Evolutionary conservation across 768 basidiomycete species (phyloP).

Genomic region (Thelephora ganbajun): DNA sequence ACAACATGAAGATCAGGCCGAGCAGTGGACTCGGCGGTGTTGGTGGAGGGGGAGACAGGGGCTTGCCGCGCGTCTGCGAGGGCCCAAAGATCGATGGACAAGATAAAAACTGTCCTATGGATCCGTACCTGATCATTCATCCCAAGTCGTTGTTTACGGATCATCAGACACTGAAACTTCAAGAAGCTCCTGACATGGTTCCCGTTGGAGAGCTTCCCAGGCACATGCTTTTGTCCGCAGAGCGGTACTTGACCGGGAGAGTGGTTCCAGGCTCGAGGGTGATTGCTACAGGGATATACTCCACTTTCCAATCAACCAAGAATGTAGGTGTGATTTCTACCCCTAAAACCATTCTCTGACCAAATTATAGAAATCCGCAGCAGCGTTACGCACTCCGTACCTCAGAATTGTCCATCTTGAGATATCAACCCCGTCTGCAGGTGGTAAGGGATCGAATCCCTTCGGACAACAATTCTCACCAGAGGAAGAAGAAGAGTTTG

Average conservation of each 20-base stretch:
- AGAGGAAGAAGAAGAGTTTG: constrained; percentile 96
- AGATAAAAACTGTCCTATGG: constrained; percentile 88
- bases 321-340: constrained; percentile 35
- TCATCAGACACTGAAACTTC: constrained; percentile 91
- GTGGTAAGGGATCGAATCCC: constrained; percentile 62
- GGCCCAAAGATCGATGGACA: constrained; percentile 68
- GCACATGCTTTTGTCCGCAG: constrained; percentile 86
- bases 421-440: constrained; percentile 63
- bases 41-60: constrained; percentile 75
- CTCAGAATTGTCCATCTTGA: constrained; percentile 89
- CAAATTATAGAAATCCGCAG: constrained; percentile 48
- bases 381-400: constrained; percentile 88
- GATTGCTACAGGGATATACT: constrained; percentile 92
- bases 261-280: constrained; percentile 95
- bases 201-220: constrained; percentile 95
- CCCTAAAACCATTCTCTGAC: neutral
- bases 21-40: constrained; percentile 70
- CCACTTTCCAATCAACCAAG: constrained; percentile 84
- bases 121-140: constrained; percentile 93
- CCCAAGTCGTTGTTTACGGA: constrained; percentile 90
- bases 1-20: constrained; percentile 66
- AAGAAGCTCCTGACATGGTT: constrained; percentile 99
- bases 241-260: constrained; percentile 81
- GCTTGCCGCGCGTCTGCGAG: constrained; percentile 80
- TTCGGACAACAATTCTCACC: constrained; percentile 84